These are phyloP conservation scores for Neurospora crassa DNA, from an alignment of 2,329 filamentous ascomycete species.

Conservation along the genomic window DNA sequence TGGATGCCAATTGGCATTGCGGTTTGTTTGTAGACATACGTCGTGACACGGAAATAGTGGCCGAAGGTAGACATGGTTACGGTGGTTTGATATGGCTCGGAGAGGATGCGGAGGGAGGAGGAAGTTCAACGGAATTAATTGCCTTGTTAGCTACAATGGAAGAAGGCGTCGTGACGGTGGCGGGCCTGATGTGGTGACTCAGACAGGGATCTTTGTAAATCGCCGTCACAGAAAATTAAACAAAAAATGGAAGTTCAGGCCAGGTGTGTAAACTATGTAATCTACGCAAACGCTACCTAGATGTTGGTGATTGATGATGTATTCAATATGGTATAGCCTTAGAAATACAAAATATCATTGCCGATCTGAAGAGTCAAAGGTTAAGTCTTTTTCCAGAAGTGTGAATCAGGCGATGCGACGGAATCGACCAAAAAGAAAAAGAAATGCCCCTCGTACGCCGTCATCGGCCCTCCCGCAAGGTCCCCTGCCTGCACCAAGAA, in stretches of 20 bases:
- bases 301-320: neutral
- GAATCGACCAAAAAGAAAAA: neutral
- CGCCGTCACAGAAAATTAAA: neutral
- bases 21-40: slow-evolving; percentile 41
- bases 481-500: neutral
- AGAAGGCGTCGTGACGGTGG: neutral
- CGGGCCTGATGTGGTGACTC: neutral
- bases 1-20: neutral
- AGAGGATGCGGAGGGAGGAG: neutral
- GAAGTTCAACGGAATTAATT: neutral
- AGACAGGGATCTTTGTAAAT: neutral
- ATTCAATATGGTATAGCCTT: neutral
- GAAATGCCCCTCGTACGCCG: neutral
- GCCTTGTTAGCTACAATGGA: neutral
- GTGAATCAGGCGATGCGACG: neutral
- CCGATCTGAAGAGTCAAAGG: neutral
- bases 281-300: neutral
- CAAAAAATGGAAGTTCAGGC: neutral
- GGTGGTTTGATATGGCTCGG: neutral
- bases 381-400: neutral
- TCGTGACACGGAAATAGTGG: slow-evolving; percentile 70
- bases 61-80: slow-evolving; percentile 78
- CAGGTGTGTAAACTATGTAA: neutral
- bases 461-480: neutral
- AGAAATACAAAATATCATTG: neutral